phyloP scores from a whole-genome alignment of 305 asterid species.

The Fraxinus sp. region DNA sequence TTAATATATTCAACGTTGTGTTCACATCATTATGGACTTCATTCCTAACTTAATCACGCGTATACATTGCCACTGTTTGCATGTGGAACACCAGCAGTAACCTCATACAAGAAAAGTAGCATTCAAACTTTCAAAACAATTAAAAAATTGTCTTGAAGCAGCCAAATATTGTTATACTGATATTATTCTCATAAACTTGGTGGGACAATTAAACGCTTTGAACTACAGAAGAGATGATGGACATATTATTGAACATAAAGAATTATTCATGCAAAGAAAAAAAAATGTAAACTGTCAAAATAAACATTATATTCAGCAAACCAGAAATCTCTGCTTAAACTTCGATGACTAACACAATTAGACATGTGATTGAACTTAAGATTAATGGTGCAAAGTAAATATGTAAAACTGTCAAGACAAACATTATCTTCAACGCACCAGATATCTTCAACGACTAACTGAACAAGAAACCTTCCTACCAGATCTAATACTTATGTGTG shows the following conservation, averaged over 20 bases:
- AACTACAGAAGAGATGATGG: neutral
- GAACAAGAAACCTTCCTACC: slow-evolving; percentile 10
- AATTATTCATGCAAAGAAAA: neutral
- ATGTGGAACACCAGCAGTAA: neutral
- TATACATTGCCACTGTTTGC: neutral
- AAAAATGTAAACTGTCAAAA: neutral
- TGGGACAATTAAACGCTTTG: neutral
- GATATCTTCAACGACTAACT: neutral
- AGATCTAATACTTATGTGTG: neutral
- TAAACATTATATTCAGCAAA: neutral
- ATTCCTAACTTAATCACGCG: neutral
- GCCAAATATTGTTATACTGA: neutral
- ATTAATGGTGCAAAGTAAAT: neutral
- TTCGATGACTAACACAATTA: neutral
- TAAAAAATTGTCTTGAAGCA: neutral
- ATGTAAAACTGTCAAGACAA: neutral
- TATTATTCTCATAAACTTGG: neutral
- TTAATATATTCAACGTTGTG: neutral
- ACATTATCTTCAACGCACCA: neutral
- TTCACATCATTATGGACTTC: neutral
- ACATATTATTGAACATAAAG: neutral
- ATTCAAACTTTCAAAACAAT: neutral
- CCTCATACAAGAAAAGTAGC: neutral
- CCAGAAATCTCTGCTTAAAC: neutral
- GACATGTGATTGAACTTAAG: neutral